Evolutionary conservation across 1,284 basidiomycete species (phyloP).

Genomic region (Naganishia sp.): DNA sequence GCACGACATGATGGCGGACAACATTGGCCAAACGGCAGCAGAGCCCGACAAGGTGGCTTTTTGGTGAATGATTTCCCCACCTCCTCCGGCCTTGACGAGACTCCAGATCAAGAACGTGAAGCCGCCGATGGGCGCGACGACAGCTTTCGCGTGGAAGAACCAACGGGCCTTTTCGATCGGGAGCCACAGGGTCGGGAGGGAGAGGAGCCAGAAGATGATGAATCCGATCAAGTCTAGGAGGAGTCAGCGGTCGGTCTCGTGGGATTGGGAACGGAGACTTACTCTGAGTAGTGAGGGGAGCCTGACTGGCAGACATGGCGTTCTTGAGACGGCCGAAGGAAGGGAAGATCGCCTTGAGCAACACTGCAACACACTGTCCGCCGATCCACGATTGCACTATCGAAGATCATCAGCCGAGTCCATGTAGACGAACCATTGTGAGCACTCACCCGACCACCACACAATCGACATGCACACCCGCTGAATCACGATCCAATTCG

Average conservation of each 20-base stretch:
- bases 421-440: constrained; percentile 28
- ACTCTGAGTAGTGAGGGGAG: constrained; percentile 63
- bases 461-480: constrained; percentile 62
- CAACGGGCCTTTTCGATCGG: constrained; percentile 78
- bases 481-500: constrained; percentile 79
- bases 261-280: constrained; percentile 32
- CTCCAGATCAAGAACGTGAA: constrained; percentile 80
- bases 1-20: constrained; percentile 72
- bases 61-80: constrained; percentile 75
- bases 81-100: constrained; percentile 73
- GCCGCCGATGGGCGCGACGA: constrained; percentile 70
- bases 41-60: constrained; percentile 68
- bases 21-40: constrained; percentile 75
- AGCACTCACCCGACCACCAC: constrained; percentile 27
- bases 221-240: constrained; percentile 61
- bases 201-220: constrained; percentile 82
- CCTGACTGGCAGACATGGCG: constrained; percentile 65
- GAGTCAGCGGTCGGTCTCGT: constrained; percentile 12
- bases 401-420: constrained; percentile 63
- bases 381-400: constrained; percentile 75
- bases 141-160: constrained; percentile 76
- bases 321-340: constrained; percentile 70
- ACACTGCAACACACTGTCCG: constrained; percentile 66
- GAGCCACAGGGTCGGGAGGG: constrained; percentile 75
- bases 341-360: constrained; percentile 72